A percentile compares a stretch with the other conserved stretches of the same genome.
Evolutionary conservation across 2,329 filamentous ascomycete species (phyloP).

Genomic region (Trichoderma sp.): DNA sequence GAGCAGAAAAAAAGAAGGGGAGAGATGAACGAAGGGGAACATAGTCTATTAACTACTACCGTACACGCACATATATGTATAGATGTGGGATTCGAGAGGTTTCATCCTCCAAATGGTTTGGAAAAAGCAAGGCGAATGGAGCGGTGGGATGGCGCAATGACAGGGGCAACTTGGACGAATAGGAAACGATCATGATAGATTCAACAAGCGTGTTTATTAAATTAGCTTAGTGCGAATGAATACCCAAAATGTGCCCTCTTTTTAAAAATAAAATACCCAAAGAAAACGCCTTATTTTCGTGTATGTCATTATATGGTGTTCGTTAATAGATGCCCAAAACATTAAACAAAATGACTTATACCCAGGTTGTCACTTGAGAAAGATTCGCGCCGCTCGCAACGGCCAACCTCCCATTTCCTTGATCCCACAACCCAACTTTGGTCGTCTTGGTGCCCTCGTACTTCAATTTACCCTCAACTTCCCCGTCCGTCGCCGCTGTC

Average conservation of each 20-base stretch:
- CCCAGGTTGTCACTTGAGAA: background rate
- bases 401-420: background rate
- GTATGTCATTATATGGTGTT: background rate
- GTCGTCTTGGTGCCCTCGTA: background rate
- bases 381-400: background rate
- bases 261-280: background rate
- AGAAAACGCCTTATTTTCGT: background rate
- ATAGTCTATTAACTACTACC: background rate
- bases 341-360: background rate
- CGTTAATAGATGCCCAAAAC: background rate
- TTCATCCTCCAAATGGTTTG: background rate
- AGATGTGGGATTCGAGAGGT: background rate
- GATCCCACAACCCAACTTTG: background rate
- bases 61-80: background rate
- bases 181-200: background rate
- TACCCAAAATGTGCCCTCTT: background rate
- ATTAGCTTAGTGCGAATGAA: background rate
- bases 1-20: background rate
- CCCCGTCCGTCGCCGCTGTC: background rate
- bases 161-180: background rate
- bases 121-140: background rate
- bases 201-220: background rate
- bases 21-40: no score
- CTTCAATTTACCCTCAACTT: background rate
- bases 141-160: constrained; percentile 11